These are phyloP conservation scores for Chaetothyriales sp. DNA, from an alignment of 2,329 filamentous ascomycete species.

Conservation along the genomic window DNA sequence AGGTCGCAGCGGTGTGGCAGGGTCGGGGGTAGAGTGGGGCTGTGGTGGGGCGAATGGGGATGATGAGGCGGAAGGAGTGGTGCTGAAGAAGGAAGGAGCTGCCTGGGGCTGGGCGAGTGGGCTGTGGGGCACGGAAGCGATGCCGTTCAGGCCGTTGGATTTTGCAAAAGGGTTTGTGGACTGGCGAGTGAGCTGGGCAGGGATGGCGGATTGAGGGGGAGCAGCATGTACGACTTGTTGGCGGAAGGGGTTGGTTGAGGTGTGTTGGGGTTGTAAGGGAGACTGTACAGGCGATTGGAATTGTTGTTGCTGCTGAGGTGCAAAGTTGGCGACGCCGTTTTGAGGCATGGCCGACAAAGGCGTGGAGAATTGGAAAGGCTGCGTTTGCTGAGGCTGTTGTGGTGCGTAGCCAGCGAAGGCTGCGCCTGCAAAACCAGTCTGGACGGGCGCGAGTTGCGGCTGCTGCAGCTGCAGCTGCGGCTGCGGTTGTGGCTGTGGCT, in stretches of 20 bases:
- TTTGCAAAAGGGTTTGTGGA: constrained; percentile 84
- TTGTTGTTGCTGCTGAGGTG: constrained; percentile 29
- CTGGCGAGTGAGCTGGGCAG: constrained; percentile 43
- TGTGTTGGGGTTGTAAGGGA: constrained; percentile 34
- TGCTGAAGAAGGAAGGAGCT: constrained; percentile 15
- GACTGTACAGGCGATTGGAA: constrained; percentile 24
- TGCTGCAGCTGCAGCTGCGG: constrained; percentile 24
- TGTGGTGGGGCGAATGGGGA: constrained; percentile 31
- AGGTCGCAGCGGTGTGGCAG: constrained; percentile 34
- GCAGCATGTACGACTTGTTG: constrained; percentile 63
- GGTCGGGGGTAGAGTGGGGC: constrained; percentile 31
- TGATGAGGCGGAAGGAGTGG: constrained; percentile 29
- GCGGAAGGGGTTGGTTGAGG: constrained; percentile 82
- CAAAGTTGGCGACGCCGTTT: constrained; percentile 34
- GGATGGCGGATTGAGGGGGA: constrained; percentile 29
- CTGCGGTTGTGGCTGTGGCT: constrained; percentile 45
- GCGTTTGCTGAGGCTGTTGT: constrained; percentile 2
- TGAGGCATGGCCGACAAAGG: constrained; percentile 35
- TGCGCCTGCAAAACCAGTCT: constrained; percentile 53
- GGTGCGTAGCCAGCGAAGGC: constrained; percentile 69
- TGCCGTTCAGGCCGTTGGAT: constrained; percentile 23
- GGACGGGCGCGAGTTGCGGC: constrained; percentile 1
- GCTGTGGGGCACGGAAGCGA: background rate
- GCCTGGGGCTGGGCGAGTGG: constrained; percentile 7
- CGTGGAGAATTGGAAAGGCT: constrained; percentile 29